Evolutionary conservation across 179 eudicot species (phyloP), one percentile per base, ranked within the genome.

Genomic region (Pouteria campechiana): DNA sequence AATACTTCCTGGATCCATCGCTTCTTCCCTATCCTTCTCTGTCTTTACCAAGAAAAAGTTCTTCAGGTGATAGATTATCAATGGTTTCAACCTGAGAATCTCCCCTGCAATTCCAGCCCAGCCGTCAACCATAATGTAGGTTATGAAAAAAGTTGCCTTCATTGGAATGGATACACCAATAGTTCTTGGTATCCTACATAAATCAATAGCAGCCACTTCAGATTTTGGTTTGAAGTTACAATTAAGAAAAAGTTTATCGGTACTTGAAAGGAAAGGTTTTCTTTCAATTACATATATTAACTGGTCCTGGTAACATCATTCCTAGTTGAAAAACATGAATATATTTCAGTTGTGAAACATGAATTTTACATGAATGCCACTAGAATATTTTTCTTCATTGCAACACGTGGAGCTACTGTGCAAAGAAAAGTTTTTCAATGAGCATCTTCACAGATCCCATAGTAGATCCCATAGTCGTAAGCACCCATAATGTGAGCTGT

Each of bases 101-200:
- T 89, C 97, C 32, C 95, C 97, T 12, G 97, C 97, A 41, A 78
- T 62, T 40, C 95, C 97, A 57, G 97, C 95, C 97, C 97, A 89
- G 36, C 95, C 97, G 51, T 89, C 97, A 31, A 89, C 81, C 97
- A 89, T 89, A 45, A 89, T 79, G 69, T 67, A 89, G 6, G 97
- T 89, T 43, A 89, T 81, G 35, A 89, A 89, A 70, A 89, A 89
- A 39, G 97, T 84, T 43, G 97, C 97, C 52, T 84, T 89, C 82
- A 89, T 71, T 23, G 95, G 93, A 50, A 89, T 70, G 8, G 85
- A 79, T 2, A 73, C 65, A 28, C 89, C 89, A 42, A 80, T 70
- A 25, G 65, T 73, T 60, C 32, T 63, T 4, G 75, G 68, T 15
- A 80, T 67, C 36, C 89, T 80, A 75, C 42, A 41, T 39, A 50